Evolutionary conservation across 768 basidiomycete genomes (phyloP).

Genomic region (Zangia roseola): DNA sequence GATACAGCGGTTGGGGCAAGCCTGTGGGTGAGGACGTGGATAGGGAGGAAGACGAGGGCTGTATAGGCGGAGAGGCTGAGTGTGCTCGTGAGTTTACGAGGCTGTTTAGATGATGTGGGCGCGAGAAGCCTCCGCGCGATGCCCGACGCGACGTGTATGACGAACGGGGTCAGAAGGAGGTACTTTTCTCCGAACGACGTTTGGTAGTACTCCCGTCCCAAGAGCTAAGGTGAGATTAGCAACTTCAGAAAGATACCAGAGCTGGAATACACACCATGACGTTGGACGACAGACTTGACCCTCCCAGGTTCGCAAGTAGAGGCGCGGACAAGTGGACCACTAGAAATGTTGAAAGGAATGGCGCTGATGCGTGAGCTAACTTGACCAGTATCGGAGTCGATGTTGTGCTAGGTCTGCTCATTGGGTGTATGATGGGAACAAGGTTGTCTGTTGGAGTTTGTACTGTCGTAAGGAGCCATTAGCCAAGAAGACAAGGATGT

Average conservation of each 20-base stretch:
- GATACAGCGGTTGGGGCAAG: slow-evolving; percentile 43
- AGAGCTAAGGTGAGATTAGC: slow-evolving; percentile 45
- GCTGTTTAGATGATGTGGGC: slow-evolving; percentile 28
- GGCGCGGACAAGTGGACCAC: slow-evolving; percentile 78
- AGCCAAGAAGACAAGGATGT: too few relatives aligned
- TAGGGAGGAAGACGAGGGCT: slow-evolving; percentile 55
- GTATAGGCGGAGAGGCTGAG: slow-evolving; percentile 68
- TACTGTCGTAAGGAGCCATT: too few relatives aligned
- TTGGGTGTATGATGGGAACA: too few relatives aligned
- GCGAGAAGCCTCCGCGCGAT: slow-evolving; percentile 57
- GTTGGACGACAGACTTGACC: slow-evolving; percentile 63
- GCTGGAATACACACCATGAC: slow-evolving; percentile 56
- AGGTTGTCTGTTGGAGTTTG: too few relatives aligned
- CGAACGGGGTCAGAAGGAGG: slow-evolving; percentile 67
- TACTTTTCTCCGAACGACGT: slow-evolving; percentile 64
- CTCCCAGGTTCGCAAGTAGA: slow-evolving; percentile 66
- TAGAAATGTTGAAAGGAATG: slow-evolving; percentile 76
- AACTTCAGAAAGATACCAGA: not conserved
- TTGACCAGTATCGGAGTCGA: slow-evolving; percentile 44
- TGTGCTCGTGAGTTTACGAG: slow-evolving; percentile 38
- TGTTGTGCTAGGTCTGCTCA: not conserved
- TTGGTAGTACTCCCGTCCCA: slow-evolving; percentile 87
- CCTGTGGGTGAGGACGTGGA: slow-evolving; percentile 73
- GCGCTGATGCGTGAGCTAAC: slow-evolving; percentile 65
- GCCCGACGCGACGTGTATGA: slow-evolving; percentile 58